Percentiles rank a stretch among this genome's conserved stretches.
These are phyloP conservation scores for Cyclotella baltica DNA, from an alignment of 108 stramenopile species.

Conservation along the genomic window DNA sequence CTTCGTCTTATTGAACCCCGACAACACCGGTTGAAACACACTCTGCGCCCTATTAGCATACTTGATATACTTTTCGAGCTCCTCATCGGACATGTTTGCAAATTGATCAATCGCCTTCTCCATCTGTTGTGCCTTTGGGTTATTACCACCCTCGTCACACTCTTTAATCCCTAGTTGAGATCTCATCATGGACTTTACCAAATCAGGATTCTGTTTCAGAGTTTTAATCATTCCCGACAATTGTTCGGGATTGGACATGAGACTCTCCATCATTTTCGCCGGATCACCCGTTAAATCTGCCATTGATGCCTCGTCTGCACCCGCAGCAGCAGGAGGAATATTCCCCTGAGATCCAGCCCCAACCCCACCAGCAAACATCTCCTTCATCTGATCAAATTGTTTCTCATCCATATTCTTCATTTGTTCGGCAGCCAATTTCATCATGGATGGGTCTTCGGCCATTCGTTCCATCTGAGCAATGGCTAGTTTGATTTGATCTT, in stretches of 20 bases:
- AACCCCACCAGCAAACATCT: conserved; percentile 29
- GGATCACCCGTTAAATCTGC: conserved; percentile 45
- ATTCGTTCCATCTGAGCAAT: conserved; percentile 74
- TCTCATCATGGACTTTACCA: conserved; percentile 65
- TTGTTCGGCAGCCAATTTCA: conserved; percentile 76
- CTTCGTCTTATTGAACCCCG: conserved; percentile 45
- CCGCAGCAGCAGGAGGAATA: neutral
- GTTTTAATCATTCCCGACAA: conserved; percentile 66
- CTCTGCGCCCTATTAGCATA: conserved; percentile 57
- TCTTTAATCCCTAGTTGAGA: conserved; percentile 28
- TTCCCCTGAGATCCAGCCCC: conserved; percentile 6
- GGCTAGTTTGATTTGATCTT: conserved; percentile 65
- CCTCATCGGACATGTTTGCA: conserved; percentile 67
- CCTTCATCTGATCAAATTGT: conserved; percentile 59
- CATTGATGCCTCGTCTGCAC: conserved; percentile 3
- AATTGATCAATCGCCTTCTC: conserved; percentile 68
- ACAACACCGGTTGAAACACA: conserved; percentile 51
- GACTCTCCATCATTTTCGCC: conserved; percentile 60
- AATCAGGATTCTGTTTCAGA: conserved; percentile 80
- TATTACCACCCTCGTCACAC: conserved; percentile 8
- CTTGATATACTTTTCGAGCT: conserved; percentile 67
- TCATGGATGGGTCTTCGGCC: conserved; percentile 74
- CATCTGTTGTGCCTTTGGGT: conserved; percentile 61
- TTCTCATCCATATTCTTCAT: conserved; percentile 68
- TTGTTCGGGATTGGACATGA: conserved; percentile 68